Conservation (phyloP, 768 basidiomycete species). For the Podaxis pistillaris region DNA sequence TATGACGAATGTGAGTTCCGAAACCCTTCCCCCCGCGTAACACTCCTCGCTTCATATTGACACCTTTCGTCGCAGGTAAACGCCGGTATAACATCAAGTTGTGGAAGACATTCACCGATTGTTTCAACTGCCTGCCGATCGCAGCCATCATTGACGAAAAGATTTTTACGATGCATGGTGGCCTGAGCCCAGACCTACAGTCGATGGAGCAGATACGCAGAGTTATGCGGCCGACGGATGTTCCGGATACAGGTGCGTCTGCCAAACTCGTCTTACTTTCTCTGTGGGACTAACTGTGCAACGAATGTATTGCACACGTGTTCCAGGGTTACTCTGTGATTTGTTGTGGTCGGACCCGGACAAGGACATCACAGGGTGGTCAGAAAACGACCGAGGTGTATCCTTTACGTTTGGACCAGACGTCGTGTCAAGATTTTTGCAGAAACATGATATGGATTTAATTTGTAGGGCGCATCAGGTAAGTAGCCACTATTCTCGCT, state of each 20-base stretch:
- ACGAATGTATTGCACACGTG: slow-evolving; percentile 4
- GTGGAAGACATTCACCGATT: slow-evolving; percentile 99
- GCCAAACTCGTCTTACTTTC: background rate
- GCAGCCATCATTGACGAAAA: slow-evolving; percentile 99
- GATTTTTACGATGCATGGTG: slow-evolving; percentile 99
- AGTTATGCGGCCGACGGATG: slow-evolving; percentile 98
- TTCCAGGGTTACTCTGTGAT: slow-evolving; percentile 82
- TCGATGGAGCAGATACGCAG: slow-evolving; percentile 99
- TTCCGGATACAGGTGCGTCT: slow-evolving; percentile 89
- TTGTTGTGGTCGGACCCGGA: slow-evolving; percentile 99
- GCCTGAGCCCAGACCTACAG: slow-evolving; percentile 94
- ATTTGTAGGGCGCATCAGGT: slow-evolving; percentile 99
- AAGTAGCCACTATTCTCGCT: slow-evolving; percentile 26
- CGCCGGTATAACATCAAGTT: slow-evolving; percentile 99
- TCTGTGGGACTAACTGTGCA: no score
- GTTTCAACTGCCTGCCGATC: slow-evolving; percentile 99
- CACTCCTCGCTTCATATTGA: slow-evolving; percentile 5
- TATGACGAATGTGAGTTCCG: slow-evolving; percentile 93
- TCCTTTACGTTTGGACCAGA: slow-evolving; percentile 99
- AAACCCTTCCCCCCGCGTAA: slow-evolving; percentile 2
- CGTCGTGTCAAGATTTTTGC: slow-evolving; percentile 96
- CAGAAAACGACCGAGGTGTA: slow-evolving; percentile 98
- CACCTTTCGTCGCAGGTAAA: slow-evolving; percentile 65
- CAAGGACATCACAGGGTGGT: slow-evolving; percentile 99
- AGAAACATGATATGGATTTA: slow-evolving; percentile 99